A percentile compares a stretch with the other conserved stretches of the same genome.
phyloP scores from a whole-genome alignment of 177 flowering plant genomes.

The Vitis hybrid region DNA sequence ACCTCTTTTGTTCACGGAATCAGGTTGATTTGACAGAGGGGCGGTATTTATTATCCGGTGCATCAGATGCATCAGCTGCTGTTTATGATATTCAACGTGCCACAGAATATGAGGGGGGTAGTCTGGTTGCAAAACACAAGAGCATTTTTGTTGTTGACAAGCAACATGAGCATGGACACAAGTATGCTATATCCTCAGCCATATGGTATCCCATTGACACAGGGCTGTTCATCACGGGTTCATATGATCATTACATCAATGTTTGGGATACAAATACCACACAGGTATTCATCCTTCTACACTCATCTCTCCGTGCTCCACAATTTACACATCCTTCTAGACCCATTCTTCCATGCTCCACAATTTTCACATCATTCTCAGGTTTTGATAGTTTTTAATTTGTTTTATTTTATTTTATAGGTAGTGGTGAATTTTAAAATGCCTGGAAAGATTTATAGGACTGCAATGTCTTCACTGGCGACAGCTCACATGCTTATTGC shows the following conservation, averaged over 20 bases:
- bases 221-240: constrained; percentile 85
- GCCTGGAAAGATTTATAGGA: constrained; percentile 93
- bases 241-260: constrained; percentile 81
- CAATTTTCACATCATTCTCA: constrained; percentile 1
- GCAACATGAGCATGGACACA: constrained; percentile 76
- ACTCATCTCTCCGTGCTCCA: no score
- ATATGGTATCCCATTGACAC: constrained; percentile 98
- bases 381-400: constrained; percentile 1
- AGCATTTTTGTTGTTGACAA: constrained; percentile 61
- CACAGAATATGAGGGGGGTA: constrained; percentile 57
- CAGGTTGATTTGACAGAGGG: constrained; percentile 98
- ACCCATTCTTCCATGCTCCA: neutral
- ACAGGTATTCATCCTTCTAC: constrained; percentile 36
- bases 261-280: constrained; percentile 94
- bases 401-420: constrained; percentile 29
- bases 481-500: constrained; percentile 95
- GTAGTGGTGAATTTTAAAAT: constrained; percentile 79
- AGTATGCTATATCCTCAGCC: constrained; percentile 79
- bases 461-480: constrained; percentile 81
- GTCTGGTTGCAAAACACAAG: constrained; percentile 67
- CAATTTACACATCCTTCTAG: neutral
- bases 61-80: constrained; percentile 91
- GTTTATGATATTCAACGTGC: constrained; percentile 78
- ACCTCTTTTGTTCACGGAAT: constrained; percentile 32
- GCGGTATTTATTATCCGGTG: constrained; percentile 75